Percentiles rank a stretch among this genome's conserved stretches.
phyloP scores from a whole-genome alignment of 164 flowering plant species.

The Stephania yunnanensis region DNA sequence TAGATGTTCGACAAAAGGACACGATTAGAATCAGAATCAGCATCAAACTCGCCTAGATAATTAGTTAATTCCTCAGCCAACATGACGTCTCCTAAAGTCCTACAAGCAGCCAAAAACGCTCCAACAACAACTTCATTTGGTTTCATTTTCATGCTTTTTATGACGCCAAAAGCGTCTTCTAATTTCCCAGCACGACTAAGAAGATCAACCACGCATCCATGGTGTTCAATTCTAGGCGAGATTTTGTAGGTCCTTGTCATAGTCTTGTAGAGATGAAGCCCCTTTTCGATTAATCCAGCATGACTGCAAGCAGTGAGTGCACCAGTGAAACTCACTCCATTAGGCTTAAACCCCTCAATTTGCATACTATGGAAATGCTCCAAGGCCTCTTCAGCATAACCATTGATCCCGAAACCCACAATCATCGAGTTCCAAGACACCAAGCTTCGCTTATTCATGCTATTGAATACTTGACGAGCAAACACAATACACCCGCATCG shows the following conservation, averaged over 20 bases:
- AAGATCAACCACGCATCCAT: slow-evolving; percentile 17
- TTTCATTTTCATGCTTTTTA: slow-evolving; percentile 55
- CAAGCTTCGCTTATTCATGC: slow-evolving; percentile 36
- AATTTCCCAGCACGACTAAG: slow-evolving; percentile 51
- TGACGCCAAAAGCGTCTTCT: slow-evolving; percentile 40
- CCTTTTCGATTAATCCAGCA: slow-evolving; percentile 53
- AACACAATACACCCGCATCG: slow-evolving; percentile 54
- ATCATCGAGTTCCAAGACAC: slow-evolving; percentile 66
- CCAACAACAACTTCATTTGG: slow-evolving; percentile 60
- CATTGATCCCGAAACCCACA: slow-evolving; percentile 58
- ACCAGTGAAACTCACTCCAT: slow-evolving; percentile 57
- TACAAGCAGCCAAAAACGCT: slow-evolving; percentile 58
- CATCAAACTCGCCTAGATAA: slow-evolving; percentile 34
- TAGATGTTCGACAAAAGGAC: slow-evolving; percentile 56
- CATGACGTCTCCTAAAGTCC: slow-evolving; percentile 33
- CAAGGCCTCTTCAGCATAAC: slow-evolving; percentile 46
- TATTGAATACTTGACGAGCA: slow-evolving; percentile 39
- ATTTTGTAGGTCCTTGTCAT: slow-evolving; percentile 41
- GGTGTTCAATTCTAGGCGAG: slow-evolving; percentile 54
- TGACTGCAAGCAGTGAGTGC: slow-evolving; percentile 70
- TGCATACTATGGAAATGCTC: slow-evolving; percentile 40
- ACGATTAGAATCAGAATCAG: slow-evolving; percentile 38
- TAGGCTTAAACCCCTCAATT: slow-evolving; percentile 46
- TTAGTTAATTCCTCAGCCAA: slow-evolving; percentile 47
- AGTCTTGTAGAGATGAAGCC: slow-evolving; percentile 31